phyloP scores from a whole-genome alignment of 1,284 basidiomycete genomes.

The Hemileia vastatrix region DNA sequence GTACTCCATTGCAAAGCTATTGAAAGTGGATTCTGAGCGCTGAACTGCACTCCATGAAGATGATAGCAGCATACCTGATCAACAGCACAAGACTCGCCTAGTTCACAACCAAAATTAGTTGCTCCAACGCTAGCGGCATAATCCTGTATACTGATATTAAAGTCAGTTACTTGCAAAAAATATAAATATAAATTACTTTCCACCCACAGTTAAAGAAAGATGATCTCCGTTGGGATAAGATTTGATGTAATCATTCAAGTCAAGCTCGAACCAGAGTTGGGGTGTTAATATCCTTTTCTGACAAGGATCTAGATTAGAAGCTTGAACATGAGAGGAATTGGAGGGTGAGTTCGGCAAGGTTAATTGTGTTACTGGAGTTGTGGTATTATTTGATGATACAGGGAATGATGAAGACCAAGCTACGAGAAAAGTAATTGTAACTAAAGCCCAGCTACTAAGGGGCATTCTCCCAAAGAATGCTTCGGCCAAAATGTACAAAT shows the following conservation, averaged over 20 bases:
- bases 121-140: conserved; percentile 22
- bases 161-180: background rate
- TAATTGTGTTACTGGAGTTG: too few species aligned
- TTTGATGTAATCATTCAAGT: conserved; percentile 20
- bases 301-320: conserved; percentile 12
- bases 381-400: too few species aligned
- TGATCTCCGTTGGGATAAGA: conserved; percentile 16
- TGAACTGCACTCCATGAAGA: background rate
- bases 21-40: too few species aligned
- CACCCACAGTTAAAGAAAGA: conserved; percentile 8
- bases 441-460: too few species aligned
- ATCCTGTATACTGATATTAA: conserved; percentile 2
- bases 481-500: too few species aligned
- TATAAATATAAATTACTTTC: background rate
- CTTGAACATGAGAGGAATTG: too few species aligned
- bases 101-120: conserved; percentile 20
- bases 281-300: conserved; percentile 13
- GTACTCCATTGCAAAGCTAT: conserved; percentile 19
- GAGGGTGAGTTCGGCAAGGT: too few species aligned
- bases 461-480: too few species aligned
- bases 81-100: conserved; percentile 15
- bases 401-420: too few species aligned
- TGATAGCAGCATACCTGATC: conserved; percentile 18
- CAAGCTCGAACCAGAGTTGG: conserved; percentile 19
- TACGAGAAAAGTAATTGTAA: too few species aligned